Conservation (phyloP, 129 eudicot species). For the Pseudognaphalium luteoalbum region DNA sequence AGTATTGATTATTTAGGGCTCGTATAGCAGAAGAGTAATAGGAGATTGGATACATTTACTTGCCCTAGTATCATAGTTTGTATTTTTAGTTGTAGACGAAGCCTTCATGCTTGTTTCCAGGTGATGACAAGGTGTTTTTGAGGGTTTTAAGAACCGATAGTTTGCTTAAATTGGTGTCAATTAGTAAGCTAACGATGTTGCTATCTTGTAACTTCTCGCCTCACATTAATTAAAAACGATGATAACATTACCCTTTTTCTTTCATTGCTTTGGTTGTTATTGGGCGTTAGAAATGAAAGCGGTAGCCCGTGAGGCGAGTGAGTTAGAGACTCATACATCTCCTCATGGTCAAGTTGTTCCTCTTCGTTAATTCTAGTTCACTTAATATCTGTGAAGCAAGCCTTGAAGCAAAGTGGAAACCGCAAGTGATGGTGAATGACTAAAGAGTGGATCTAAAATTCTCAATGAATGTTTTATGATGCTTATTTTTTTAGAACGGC, state of each 20-base stretch:
- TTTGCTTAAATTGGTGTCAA: too few relatives aligned
- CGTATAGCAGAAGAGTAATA: too few relatives aligned
- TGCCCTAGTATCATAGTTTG: not conserved
- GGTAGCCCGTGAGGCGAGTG: not conserved
- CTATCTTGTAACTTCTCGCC: not conserved
- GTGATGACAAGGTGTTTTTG: not conserved
- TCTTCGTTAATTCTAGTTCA: not conserved
- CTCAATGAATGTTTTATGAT: not conserved
- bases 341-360: not conserved
- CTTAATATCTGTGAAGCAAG: not conserved
- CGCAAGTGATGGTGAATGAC: not conserved
- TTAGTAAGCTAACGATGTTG: too few relatives aligned
- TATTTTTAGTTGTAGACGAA: not conserved
- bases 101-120: not conserved
- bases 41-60: too few relatives aligned
- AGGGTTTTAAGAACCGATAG: not conserved
- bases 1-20: not conserved
- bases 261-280: too few relatives aligned
- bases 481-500: too few relatives aligned
- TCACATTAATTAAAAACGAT: too few relatives aligned
- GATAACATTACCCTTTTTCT: too few relatives aligned
- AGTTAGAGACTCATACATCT: not conserved
- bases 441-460: not conserved
- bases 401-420: not conserved
- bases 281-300: not conserved